These are phyloP conservation scores for Rickenella mellea DNA, from an alignment of 768 basidiomycete genomes.

Conservation along the genomic window DNA sequence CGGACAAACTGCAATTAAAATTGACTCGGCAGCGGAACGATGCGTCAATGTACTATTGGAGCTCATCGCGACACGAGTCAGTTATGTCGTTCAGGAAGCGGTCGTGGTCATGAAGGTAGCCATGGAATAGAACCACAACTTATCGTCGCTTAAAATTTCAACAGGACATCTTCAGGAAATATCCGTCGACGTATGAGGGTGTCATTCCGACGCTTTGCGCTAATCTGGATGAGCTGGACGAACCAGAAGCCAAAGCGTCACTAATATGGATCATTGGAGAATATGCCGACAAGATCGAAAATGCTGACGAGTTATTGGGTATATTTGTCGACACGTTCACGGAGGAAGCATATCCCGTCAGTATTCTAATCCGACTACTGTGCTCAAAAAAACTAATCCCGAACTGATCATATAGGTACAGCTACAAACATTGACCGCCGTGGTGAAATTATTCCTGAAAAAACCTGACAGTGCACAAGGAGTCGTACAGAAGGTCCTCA, in stretches of 20 bases:
- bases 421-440: slow-evolving; percentile 82
- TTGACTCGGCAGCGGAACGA: slow-evolving; percentile 84
- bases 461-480: slow-evolving; percentile 90
- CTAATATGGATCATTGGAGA: slow-evolving; percentile 99
- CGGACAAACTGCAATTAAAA: slow-evolving; percentile 93
- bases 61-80: slow-evolving; percentile 85
- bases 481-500: slow-evolving; percentile 84
- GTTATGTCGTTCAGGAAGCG: slow-evolving; percentile 96
- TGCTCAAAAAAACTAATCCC: background rate
- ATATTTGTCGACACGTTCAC: slow-evolving; percentile 89
- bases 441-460: slow-evolving; percentile 93
- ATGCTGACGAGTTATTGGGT: slow-evolving; percentile 85
- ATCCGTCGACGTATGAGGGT: slow-evolving; percentile 92
- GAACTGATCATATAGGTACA: slow-evolving; percentile 28
- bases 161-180: slow-evolving; percentile 97
- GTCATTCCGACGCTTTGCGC: slow-evolving; percentile 92
- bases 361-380: slow-evolving; percentile 14
- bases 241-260: slow-evolving; percentile 96
- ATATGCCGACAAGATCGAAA: slow-evolving; percentile 95
- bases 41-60: slow-evolving; percentile 93
- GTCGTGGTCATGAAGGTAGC: slow-evolving; percentile 97
- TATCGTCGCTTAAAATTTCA: background rate
- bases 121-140: background rate
- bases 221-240: slow-evolving; percentile 93
- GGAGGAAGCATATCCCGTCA: slow-evolving; percentile 86